phyloP scores from a whole-genome alignment of 257 asterid species.

The Solanum pimpinellifolium region DNA sequence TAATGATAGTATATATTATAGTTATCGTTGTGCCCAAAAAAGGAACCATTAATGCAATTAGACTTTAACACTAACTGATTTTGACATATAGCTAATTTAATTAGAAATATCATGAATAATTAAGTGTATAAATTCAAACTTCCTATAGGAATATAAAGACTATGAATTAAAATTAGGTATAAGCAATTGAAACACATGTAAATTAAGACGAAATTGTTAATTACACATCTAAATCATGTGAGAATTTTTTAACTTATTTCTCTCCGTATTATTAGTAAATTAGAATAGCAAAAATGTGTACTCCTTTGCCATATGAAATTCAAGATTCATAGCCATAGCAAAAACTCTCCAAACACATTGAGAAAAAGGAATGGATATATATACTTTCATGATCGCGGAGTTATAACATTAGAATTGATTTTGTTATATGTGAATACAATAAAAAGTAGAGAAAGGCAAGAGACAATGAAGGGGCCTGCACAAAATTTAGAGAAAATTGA shows the following conservation, averaged over 20 bases:
- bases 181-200: background rate
- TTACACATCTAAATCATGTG: background rate
- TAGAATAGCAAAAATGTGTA: background rate
- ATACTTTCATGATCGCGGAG: background rate
- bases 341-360: background rate
- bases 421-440: background rate
- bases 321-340: background rate
- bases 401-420: background rate
- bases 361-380: background rate
- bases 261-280: background rate
- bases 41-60: background rate
- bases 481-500: background rate
- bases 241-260: background rate
- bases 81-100: background rate
- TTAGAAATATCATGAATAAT: background rate
- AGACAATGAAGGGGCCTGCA: background rate
- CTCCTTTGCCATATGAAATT: background rate
- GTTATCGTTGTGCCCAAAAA: background rate
- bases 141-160: background rate
- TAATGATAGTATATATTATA: background rate
- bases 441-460: background rate
- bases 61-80: background rate
- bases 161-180: no score
- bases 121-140: background rate
- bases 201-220: background rate